Percentiles rank a stretch among this genome's conserved stretches.
Conservation (phyloP, 768 basidiomycete genomes). For the Lactarius tabidus region DNA sequence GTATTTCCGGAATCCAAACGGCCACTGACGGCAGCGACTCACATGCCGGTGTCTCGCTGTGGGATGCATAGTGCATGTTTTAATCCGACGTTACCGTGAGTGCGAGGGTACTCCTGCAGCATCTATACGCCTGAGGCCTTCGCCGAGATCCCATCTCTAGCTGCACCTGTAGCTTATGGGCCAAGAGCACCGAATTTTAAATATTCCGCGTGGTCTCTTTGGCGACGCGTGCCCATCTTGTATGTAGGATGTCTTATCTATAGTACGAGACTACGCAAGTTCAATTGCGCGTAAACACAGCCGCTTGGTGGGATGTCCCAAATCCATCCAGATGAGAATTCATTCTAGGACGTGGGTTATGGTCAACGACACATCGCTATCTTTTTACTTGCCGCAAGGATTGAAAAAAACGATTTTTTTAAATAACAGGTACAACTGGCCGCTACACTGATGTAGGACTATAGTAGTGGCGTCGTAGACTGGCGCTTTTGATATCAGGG, state of each 20-base stretch:
- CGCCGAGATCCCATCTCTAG: neutral
- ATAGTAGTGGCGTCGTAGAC: slow-evolving; percentile 11
- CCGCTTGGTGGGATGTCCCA: neutral
- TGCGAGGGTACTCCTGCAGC: neutral
- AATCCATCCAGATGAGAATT: neutral
- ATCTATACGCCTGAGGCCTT: neutral
- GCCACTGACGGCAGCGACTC: neutral
- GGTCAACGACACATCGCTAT: neutral
- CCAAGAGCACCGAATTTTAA: neutral
- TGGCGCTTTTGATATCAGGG: neutral
- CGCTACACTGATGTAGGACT: neutral
- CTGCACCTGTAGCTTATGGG: neutral
- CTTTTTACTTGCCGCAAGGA: neutral
- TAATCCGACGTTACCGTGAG: neutral
- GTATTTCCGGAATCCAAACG: neutral
- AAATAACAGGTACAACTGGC: neutral
- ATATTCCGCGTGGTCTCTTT: neutral
- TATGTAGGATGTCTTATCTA: neutral
- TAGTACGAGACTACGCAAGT: neutral
- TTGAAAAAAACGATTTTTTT: neutral
- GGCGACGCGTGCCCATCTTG: neutral
- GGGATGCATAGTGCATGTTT: neutral
- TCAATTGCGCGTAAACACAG: neutral
- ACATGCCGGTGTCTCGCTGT: neutral
- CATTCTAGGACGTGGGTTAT: neutral